Percentiles rank a stretch among this genome's conserved stretches.
phyloP scores from a whole-genome alignment of 495 filamentous ascomycete species.

The Podospora appendiculata region DNA sequence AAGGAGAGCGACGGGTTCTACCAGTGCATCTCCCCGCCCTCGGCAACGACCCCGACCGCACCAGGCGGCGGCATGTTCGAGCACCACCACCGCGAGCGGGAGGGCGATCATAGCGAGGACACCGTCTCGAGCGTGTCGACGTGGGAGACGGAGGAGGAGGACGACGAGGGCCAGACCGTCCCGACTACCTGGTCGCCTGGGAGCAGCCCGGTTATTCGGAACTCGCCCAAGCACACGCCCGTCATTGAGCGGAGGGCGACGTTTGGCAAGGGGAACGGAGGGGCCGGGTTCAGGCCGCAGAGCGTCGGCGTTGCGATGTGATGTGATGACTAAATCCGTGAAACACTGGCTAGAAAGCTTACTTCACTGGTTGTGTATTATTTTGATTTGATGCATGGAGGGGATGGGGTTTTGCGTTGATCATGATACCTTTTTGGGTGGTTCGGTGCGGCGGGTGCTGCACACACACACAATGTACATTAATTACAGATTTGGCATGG shows the following conservation, averaged over 20 bases:
- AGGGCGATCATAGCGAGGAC: slow-evolving; percentile 21
- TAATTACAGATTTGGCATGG: not conserved
- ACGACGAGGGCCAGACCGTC: slow-evolving; percentile 14
- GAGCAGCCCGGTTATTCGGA: slow-evolving; percentile 27
- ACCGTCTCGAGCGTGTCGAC: slow-evolving; percentile 15
- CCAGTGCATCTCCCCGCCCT: slow-evolving; percentile 35
- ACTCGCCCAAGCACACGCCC: slow-evolving; percentile 20
- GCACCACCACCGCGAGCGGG: not conserved
- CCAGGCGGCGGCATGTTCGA: not conserved
- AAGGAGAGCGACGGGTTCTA: slow-evolving; percentile 45
- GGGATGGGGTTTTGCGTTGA: not conserved
- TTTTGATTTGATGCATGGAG: too few relatives aligned
- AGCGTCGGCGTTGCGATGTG: slow-evolving; percentile 19
- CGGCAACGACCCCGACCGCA: slow-evolving; percentile 8
- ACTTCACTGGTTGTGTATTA: too few relatives aligned
- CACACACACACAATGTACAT: not conserved
- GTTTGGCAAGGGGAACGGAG: slow-evolving; percentile 9
- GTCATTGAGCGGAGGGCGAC: slow-evolving; percentile 16
- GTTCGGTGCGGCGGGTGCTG: not conserved
- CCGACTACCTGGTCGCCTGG: slow-evolving; percentile 38
- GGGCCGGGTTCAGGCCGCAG: slow-evolving; percentile 6
- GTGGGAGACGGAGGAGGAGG: slow-evolving; percentile 16
- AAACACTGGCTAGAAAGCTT: too few relatives aligned
- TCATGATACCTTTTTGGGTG: not conserved
- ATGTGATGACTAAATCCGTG: not conserved